A percentile compares a stretch with the other conserved stretches of the same genome.
Evolutionary conservation across 495 filamentous ascomycete species (phyloP).

Genomic region (Aspergillus leporis): DNA sequence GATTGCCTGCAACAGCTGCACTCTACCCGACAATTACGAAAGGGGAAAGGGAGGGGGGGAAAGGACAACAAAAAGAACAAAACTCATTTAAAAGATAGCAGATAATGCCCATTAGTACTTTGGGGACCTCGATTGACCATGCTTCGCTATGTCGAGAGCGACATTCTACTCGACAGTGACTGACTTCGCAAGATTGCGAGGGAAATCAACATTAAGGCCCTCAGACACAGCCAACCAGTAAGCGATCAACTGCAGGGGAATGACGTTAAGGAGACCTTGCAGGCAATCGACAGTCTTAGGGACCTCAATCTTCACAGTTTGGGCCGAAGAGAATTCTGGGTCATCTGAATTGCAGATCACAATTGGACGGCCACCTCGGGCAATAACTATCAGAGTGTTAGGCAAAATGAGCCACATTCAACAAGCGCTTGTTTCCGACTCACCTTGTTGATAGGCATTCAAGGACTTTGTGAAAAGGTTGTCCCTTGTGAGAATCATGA

Average conservation of each 20-base stretch:
- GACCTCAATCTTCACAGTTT: constrained; percentile 95
- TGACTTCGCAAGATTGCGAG: constrained; percentile 96
- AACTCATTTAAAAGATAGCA: neutral
- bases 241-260: constrained; percentile 93
- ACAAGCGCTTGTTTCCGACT: constrained; percentile 26
- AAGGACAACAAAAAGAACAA: too few species aligned
- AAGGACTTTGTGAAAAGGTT: constrained; percentile 94
- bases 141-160: neutral
- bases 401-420: constrained; percentile 2
- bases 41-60: neutral
- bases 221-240: constrained; percentile 98
- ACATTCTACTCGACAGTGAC: constrained; percentile 91
- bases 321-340: constrained; percentile 80
- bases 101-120: neutral
- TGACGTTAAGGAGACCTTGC: constrained; percentile 95
- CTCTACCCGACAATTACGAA: neutral
- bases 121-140: neutral
- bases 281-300: constrained; percentile 93
- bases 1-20: neutral
- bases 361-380: constrained; percentile 89
- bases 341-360: constrained; percentile 95
- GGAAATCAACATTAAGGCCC: constrained; percentile 96
- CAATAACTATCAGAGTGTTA: constrained; percentile 65
- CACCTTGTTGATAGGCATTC: constrained; percentile 98
- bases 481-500: constrained; percentile 98